A percentile compares a stretch with the other conserved stretches of the same genome.
phyloP scores from a whole-genome alignment of 805 yeast genomes.

The Lipomyces yamanashiensis region DNA sequence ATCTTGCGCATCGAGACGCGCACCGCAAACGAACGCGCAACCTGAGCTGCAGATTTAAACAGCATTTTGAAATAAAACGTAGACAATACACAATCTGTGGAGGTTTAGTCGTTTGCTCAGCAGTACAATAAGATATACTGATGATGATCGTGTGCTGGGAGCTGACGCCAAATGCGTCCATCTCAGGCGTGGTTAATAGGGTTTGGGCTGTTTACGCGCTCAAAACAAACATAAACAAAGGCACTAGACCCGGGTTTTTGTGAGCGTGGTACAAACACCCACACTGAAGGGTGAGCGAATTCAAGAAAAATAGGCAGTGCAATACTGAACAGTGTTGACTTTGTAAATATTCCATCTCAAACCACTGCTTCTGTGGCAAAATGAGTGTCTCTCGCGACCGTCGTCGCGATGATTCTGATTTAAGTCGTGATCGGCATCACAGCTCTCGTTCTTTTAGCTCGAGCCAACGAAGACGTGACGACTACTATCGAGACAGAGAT shows the following conservation, averaged over 20 bases:
- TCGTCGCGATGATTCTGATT: slow-evolving; percentile 18
- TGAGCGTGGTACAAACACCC: not conserved
- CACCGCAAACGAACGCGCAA: slow-evolving; percentile 9
- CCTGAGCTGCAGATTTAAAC: not conserved
- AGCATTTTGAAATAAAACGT: not conserved
- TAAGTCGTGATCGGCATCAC: slow-evolving; percentile 18
- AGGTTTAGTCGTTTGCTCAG: not conserved
- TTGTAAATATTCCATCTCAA: no score
- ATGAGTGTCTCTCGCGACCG: slow-evolving; percentile 11
- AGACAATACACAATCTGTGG: not conserved
- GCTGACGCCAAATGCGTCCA: slow-evolving; percentile 2
- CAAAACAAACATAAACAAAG: not conserved
- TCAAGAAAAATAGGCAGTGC: not conserved
- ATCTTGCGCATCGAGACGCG: not conserved
- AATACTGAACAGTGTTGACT: not conserved
- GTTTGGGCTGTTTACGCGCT: not conserved
- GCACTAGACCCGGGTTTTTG: not conserved
- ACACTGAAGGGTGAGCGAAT: not conserved
- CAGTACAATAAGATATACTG: no score
- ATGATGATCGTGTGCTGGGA: not conserved
- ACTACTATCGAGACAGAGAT: slow-evolving; percentile 23
- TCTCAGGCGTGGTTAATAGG: not conserved
- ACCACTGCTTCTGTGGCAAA: not conserved
- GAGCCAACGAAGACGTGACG: not conserved
- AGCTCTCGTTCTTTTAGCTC: not conserved